Percentiles rank a stretch among this genome's conserved stretches.
phyloP scores from a whole-genome alignment of 139 green algal species.

The Micractinium sp. region DNA sequence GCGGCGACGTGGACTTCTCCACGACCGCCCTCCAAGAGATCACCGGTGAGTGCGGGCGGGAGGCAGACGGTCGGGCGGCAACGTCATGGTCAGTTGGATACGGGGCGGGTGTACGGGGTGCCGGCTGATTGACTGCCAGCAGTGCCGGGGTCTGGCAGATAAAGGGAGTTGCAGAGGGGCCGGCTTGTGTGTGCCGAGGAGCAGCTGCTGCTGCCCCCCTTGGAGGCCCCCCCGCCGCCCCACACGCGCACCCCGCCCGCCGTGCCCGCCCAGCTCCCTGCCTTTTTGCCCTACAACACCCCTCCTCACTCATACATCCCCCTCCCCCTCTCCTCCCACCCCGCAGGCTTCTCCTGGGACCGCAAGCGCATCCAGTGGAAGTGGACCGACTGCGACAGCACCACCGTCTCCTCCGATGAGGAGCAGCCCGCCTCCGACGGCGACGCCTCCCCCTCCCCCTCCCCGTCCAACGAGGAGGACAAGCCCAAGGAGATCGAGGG shows the following conservation, averaged over 20 bases:
- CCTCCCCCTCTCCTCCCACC: neutral
- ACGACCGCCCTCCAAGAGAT: neutral
- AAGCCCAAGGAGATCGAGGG: neutral
- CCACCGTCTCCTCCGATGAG: neutral
- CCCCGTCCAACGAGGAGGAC: neutral
- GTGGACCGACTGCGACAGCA: neutral
- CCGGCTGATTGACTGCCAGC: too few relatives aligned
- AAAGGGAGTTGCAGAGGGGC: too few relatives aligned
- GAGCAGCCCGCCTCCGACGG: neutral
- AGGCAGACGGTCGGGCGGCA: too few relatives aligned
- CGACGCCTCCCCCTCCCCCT: too few relatives aligned
- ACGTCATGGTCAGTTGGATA: too few relatives aligned
- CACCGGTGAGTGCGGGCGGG: neutral
- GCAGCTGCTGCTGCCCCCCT: too few relatives aligned
- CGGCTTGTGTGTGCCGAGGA: too few relatives aligned
- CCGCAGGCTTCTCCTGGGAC: slow-evolving; percentile 4
- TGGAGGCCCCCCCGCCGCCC: too few relatives aligned
- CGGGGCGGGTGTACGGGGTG: too few relatives aligned
- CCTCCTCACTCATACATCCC: neutral
- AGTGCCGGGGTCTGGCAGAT: too few relatives aligned
- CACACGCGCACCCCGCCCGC: neutral
- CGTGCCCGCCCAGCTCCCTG: too few relatives aligned
- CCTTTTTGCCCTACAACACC: neutral
- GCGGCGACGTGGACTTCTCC: slow-evolving; percentile 4
- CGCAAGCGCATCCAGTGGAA: slow-evolving; percentile 7